Percentiles rank a stretch among this genome's conserved stretches.
These are phyloP conservation scores for Claviceps lovelessii DNA, from an alignment of 2,329 filamentous ascomycete genomes.

Conservation along the genomic window DNA sequence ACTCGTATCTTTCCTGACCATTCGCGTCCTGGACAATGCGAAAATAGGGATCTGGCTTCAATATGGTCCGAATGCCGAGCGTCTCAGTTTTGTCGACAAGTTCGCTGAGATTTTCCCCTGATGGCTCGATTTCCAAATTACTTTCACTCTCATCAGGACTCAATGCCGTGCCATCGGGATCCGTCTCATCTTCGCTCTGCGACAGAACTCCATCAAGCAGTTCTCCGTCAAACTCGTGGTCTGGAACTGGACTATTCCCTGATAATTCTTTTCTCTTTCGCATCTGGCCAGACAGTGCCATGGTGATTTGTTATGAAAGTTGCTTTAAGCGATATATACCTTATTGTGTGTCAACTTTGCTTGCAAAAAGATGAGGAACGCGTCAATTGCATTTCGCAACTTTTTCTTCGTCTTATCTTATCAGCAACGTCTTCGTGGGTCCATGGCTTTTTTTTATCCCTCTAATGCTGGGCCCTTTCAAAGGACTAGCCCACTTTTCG, in stretches of 20 bases:
- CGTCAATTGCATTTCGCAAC: no score
- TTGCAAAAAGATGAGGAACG: no score
- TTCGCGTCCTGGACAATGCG: slow-evolving; percentile 68
- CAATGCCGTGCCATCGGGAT: slow-evolving; percentile 14
- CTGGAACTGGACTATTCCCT: slow-evolving; percentile 35
- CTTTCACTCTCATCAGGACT: background rate
- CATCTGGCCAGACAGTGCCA: slow-evolving; percentile 10
- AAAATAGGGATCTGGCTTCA: background rate
- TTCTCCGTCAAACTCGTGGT: slow-evolving; percentile 40
- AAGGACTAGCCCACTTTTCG: no score
- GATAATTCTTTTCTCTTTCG: slow-evolving; percentile 54
- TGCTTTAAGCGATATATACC: background rate
- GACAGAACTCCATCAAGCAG: slow-evolving; percentile 41
- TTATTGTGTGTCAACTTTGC: background rate
- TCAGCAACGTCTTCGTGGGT: background rate
- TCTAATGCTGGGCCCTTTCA: no score
- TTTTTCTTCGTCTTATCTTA: background rate
- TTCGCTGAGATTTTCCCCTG: slow-evolving; percentile 18
- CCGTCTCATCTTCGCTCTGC: slow-evolving; percentile 27
- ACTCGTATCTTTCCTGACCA: slow-evolving; percentile 79
- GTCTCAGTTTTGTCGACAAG: background rate
- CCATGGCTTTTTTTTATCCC: no score
- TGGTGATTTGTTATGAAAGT: background rate
- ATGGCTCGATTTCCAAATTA: slow-evolving; percentile 13
- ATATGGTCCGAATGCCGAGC: background rate